Evolutionary conservation across 108 stramenopile species (phyloP).

Genomic region (Asterionellopsis glacialis): DNA sequence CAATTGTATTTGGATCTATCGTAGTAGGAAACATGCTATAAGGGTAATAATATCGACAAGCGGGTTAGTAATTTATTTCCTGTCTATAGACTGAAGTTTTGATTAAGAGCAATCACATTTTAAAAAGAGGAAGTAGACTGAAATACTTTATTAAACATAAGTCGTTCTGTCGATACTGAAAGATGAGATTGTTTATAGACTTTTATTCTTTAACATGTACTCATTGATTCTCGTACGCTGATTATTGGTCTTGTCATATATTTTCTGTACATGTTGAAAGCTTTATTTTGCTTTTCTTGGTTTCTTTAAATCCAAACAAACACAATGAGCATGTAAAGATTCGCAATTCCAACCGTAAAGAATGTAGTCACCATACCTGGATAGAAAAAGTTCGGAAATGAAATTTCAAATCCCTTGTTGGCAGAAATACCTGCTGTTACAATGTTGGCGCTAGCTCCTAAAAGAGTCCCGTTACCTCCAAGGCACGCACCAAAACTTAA

Average conservation of each 20-base stretch:
- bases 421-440: conserved; percentile 54
- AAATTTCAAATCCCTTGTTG: conserved; percentile 37
- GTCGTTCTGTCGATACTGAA: too few relatives aligned
- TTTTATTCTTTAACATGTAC: too few relatives aligned
- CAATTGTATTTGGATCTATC: conserved; percentile 70
- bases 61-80: too few relatives aligned
- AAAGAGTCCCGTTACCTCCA: conserved; percentile 61
- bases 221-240: too few relatives aligned
- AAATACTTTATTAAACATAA: too few relatives aligned
- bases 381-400: conserved; percentile 56
- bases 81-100: too few relatives aligned
- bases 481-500: conserved; percentile 58
- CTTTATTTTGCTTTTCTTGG: background rate
- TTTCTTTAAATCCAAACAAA: conserved; percentile 37
- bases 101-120: too few relatives aligned
- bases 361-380: conserved; percentile 51
- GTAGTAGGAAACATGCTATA: conserved; percentile 31
- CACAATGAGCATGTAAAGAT: conserved; percentile 54
- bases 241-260: too few relatives aligned
- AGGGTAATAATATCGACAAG: background rate
- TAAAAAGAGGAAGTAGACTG: too few relatives aligned
- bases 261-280: too few relatives aligned
- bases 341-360: conserved; percentile 42
- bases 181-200: too few relatives aligned
- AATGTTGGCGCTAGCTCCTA: conserved; percentile 60